phyloP scores from a whole-genome alignment of 257 asterid species.

The Solanum chmielewskii region DNA sequence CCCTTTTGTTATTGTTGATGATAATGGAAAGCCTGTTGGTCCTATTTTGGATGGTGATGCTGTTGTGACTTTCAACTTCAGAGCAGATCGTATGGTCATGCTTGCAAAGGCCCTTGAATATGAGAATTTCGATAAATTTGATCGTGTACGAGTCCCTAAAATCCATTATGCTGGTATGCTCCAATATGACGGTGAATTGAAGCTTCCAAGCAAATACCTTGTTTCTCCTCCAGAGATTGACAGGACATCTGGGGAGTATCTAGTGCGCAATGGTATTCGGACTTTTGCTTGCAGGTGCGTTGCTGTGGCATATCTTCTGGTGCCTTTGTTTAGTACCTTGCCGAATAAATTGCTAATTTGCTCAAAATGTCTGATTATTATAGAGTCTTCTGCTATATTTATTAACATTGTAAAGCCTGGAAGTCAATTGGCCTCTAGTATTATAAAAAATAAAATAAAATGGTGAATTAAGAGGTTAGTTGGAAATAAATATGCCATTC shows the following conservation, averaged over 20 bases:
- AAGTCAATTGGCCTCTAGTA: not conserved
- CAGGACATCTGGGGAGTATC: constrained; percentile 94
- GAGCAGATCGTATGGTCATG: constrained; percentile 99
- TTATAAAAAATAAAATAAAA: not conserved
- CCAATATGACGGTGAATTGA: constrained; percentile 94
- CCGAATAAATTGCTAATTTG: not conserved
- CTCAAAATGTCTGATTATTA: not conserved
- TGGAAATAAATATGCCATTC: not conserved
- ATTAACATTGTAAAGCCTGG: not conserved
- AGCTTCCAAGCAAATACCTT: constrained; percentile 79
- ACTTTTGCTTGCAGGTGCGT: constrained; percentile 94
- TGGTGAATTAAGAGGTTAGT: not conserved
- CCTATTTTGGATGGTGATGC: constrained; percentile 95
- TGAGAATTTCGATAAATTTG: constrained; percentile 71
- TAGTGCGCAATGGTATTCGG: constrained; percentile 66
- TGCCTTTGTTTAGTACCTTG: not conserved
- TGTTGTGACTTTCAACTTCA: constrained; percentile 80
- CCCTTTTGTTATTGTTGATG: constrained; percentile 91
- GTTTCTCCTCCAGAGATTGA: constrained; percentile 96
- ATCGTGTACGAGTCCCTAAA: constrained; percentile 71
- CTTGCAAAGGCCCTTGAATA: constrained; percentile 86
- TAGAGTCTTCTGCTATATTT: not conserved
- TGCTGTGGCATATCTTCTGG: not conserved
- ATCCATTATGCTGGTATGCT: constrained; percentile 95
- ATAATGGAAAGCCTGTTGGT: constrained; percentile 75